Evolutionary conservation across 441 rosid species (phyloP).

Genomic region (Pelargonium australe): DNA sequence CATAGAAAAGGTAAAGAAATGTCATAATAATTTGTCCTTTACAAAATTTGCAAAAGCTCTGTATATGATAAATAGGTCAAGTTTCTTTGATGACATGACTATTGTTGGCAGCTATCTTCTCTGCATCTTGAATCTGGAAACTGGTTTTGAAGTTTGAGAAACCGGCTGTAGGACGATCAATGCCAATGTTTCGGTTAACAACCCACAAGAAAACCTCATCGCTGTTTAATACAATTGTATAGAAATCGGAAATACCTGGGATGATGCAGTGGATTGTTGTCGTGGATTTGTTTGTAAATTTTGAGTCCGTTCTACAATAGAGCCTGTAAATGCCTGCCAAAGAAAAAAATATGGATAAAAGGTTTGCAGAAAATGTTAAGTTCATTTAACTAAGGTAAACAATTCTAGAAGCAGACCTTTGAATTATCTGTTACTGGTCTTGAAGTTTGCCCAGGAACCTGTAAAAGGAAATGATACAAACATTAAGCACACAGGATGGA

Average conservation of each 20-base stretch:
- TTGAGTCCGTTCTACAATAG: constrained; percentile 47
- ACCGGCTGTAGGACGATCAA: constrained; percentile 31
- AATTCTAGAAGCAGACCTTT: constrained; percentile 24
- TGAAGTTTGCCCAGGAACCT: constrained; percentile 29
- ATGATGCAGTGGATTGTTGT: constrained; percentile 24
- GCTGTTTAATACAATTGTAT: not conserved
- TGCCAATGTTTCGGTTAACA: constrained; percentile 10
- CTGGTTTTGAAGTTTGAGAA: constrained; percentile 55
- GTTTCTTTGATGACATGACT: no score
- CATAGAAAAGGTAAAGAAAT: no score
- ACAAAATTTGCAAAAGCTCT: no score
- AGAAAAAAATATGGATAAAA: constrained; percentile 1
- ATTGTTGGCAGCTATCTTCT: constrained; percentile 33
- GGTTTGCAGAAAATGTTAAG: not conserved
- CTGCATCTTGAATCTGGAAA: constrained; percentile 73
- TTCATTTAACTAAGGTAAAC: constrained; percentile 4
- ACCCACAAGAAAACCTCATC: not conserved
- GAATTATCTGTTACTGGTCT: constrained; percentile 27
- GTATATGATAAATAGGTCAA: no score
- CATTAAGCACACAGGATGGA: not conserved
- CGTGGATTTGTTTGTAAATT: constrained; percentile 27
- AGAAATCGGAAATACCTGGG: constrained; percentile 37
- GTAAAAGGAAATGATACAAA: constrained; percentile 6
- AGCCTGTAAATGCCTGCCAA: constrained; percentile 42
- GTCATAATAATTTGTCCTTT: no score